Evolutionary conservation across 768 basidiomycete genomes (phyloP).

Genomic region (Strobilomyces echinocephalus): DNA sequence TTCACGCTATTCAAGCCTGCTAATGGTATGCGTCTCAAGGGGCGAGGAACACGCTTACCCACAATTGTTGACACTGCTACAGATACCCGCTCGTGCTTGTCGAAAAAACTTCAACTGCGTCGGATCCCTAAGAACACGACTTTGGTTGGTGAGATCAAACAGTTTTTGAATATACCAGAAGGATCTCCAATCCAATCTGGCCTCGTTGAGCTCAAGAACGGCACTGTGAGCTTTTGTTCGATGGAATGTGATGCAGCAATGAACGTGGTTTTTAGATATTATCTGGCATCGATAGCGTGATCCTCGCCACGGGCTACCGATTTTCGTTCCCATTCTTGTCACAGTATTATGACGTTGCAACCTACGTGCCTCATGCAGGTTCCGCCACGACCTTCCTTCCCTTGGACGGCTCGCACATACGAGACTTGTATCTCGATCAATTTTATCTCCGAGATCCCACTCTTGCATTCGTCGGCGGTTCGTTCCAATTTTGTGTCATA

Average conservation of each 20-base stretch:
- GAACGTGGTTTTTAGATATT: neutral
- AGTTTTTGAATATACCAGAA: slow-evolving; percentile 4
- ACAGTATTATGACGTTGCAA: slow-evolving; percentile 14
- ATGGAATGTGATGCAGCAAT: neutral
- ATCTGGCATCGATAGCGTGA: slow-evolving; percentile 6
- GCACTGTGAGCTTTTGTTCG: slow-evolving; percentile 6
- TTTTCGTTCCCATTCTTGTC: slow-evolving; percentile 15
- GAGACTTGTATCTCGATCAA: slow-evolving; percentile 14
- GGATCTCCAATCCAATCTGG: slow-evolving; percentile 12
- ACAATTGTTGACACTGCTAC: neutral
- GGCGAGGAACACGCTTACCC: neutral
- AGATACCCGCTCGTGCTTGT: neutral
- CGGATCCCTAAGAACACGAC: slow-evolving; percentile 12
- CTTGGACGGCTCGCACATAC: slow-evolving; percentile 1
- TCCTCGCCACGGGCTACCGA: slow-evolving; percentile 11
- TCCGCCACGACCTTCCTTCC: slow-evolving; percentile 4
- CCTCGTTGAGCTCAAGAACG: slow-evolving; percentile 14
- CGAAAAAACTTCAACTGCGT: neutral
- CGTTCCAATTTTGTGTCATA: neutral
- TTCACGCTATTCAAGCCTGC: neutral
- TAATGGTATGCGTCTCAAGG: neutral
- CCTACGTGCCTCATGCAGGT: neutral
- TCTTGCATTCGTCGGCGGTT: slow-evolving; percentile 10
- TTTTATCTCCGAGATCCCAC: slow-evolving; percentile 14
- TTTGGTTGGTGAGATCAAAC: slow-evolving; percentile 11